These are phyloP conservation scores for Cryptosporidium andersoni DNA, from an alignment of 169 alveolate genomes.

Conservation along the genomic window DNA sequence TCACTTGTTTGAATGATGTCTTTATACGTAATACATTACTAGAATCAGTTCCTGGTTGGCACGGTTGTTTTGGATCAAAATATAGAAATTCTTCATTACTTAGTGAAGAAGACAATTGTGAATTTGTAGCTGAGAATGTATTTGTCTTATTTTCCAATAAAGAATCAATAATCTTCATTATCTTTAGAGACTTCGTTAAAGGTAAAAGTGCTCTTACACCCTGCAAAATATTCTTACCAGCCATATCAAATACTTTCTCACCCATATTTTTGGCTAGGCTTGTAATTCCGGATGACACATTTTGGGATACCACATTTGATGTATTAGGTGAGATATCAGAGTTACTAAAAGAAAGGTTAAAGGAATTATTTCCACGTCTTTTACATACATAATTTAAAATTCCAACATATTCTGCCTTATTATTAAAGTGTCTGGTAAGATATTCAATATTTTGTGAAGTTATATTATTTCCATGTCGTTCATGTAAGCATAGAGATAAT, in stretches of 20 bases:
- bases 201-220: constrained; percentile 73
- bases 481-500: constrained; percentile 19
- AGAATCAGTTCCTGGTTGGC: constrained; percentile 77
- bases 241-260: constrained; percentile 67
- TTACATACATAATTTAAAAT: constrained; percentile 18
- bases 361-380: constrained; percentile 1
- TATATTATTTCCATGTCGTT: constrained; percentile 55
- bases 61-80: constrained; percentile 77
- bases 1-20: constrained; percentile 69
- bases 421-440: constrained; percentile 20
- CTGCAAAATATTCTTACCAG: constrained; percentile 62
- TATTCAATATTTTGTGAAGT: constrained; percentile 31
- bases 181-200: constrained; percentile 68
- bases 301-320: not conserved
- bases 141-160: constrained; percentile 78
- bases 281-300: constrained; percentile 34
- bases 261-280: constrained; percentile 59
- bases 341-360: not conserved
- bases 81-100: constrained; percentile 70
- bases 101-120: constrained; percentile 9
- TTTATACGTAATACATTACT: constrained; percentile 65
- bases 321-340: not conserved
- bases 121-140: constrained; percentile 52
- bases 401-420: not conserved
- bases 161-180: constrained; percentile 77